phyloP scores from a whole-genome alignment of 2,329 filamentous ascomycete species.

The Paecilomyces sp. region DNA sequence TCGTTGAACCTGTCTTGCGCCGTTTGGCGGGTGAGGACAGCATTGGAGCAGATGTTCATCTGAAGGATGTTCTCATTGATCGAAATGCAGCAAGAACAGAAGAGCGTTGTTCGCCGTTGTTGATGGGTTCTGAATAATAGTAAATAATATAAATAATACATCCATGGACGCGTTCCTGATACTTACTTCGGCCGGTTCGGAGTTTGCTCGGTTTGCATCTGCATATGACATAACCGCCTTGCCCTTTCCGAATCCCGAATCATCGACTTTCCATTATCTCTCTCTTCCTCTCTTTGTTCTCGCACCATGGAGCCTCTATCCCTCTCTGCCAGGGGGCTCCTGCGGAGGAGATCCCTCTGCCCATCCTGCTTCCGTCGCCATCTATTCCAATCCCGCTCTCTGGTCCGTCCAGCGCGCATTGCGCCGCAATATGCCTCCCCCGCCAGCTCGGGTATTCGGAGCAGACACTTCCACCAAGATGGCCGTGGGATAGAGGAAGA shows the following conservation, averaged over 20 bases:
- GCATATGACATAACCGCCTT: not conserved
- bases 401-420: not conserved
- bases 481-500: not conserved
- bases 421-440: not conserved
- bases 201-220: not conserved
- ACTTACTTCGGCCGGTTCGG: not conserved
- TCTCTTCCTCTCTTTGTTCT: slow-evolving; percentile 1
- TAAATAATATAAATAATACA: too few species aligned
- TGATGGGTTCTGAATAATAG: too few species aligned
- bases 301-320: slow-evolving; percentile 21
- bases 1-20: slow-evolving; percentile 54
- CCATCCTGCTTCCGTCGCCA: not conserved
- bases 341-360: slow-evolving; percentile 6
- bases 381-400: not conserved
- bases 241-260: not conserved
- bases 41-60: slow-evolving; percentile 27
- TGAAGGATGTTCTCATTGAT: slow-evolving; percentile 2
- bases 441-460: not conserved
- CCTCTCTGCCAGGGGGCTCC: slow-evolving; percentile 10
- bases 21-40: slow-evolving; percentile 57
- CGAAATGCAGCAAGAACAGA: not conserved
- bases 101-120: too few species aligned
- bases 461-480: not conserved
- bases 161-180: not conserved
- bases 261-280: not conserved